Percentiles rank a stretch among this genome's conserved stretches.
Evolutionary conservation across 106 monocot genomes (phyloP).

Genomic region (Alisma plantagoaquatica): DNA sequence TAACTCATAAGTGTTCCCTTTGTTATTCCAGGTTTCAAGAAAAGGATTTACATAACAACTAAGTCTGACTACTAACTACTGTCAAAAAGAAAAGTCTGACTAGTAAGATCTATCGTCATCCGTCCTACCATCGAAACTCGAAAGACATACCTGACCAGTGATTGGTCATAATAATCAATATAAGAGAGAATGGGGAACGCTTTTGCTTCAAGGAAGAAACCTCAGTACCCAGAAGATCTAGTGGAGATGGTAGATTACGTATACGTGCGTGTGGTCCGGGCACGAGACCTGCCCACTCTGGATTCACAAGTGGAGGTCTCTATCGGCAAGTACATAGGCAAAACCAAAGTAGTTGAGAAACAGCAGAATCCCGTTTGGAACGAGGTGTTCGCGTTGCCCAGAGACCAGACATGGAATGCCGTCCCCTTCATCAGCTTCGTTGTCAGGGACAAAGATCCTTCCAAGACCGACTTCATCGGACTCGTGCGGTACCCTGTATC

Average conservation of each 20-base stretch:
- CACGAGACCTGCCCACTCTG: conserved; percentile 37
- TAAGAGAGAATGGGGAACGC: too few species aligned
- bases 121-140: too few species aligned
- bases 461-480: conserved; percentile 51
- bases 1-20: too few species aligned
- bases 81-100: too few species aligned
- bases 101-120: too few species aligned
- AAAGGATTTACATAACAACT: too few species aligned
- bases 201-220: too few species aligned
- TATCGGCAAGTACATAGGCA: conserved; percentile 46
- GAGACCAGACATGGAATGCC: conserved; percentile 36
- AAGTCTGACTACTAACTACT: too few species aligned
- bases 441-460: conserved; percentile 44
- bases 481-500: conserved; percentile 31
- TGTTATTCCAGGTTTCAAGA: too few species aligned
- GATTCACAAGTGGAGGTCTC: conserved; percentile 51
- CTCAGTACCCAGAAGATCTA: too few species aligned
- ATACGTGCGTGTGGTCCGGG: conserved; percentile 50
- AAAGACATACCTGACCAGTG: too few species aligned
- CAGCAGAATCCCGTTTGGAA: conserved; percentile 53
- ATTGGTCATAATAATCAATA: too few species aligned
- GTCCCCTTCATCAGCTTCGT: conserved; percentile 32
- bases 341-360: conserved; percentile 43
- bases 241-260: conserved; percentile 55
- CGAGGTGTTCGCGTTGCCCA: conserved; percentile 51